These are phyloP conservation scores for Helicostylum pulchrum DNA, from an alignment of 192 early-diverging fungal genomes.

Conservation along the genomic window DNA sequence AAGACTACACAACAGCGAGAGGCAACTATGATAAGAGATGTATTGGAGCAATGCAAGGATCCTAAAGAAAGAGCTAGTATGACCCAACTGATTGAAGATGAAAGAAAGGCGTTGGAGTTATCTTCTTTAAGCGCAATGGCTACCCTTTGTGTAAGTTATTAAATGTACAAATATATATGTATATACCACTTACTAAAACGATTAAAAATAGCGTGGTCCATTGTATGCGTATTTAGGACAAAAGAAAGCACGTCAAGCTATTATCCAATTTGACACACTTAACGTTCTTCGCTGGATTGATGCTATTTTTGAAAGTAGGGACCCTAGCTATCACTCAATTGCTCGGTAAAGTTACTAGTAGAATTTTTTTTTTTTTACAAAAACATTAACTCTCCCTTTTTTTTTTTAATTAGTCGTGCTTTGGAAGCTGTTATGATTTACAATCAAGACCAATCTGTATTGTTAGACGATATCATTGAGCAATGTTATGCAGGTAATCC, in stretches of 20 bases:
- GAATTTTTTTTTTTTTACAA: not conserved
- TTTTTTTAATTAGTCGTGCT: conserved; percentile 43
- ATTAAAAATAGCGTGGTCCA: conserved; percentile 42
- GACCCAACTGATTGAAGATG: conserved; percentile 68
- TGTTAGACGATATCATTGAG: conserved; percentile 63
- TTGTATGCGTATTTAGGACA: conserved; percentile 40
- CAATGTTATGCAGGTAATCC: conserved; percentile 73
- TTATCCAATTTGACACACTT: conserved; percentile 49
- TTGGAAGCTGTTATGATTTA: conserved; percentile 67
- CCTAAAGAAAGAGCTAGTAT: conserved; percentile 58
- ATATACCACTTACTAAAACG: not conserved
- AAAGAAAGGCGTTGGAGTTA: conserved; percentile 71
- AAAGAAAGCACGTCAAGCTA: conserved; percentile 35
- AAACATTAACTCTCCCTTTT: not conserved
- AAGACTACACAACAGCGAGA: conserved; percentile 59
- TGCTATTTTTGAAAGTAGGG: conserved; percentile 57
- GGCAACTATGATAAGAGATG: conserved; percentile 59
- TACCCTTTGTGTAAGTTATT: conserved; percentile 61
- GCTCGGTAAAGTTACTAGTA: conserved; percentile 40
- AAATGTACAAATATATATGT: not conserved
- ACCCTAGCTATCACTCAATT: conserved; percentile 50
- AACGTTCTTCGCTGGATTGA: conserved; percentile 61
- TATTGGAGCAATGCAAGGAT: conserved; percentile 69
- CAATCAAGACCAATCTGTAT: conserved; percentile 47
- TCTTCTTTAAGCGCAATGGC: conserved; percentile 89